These are phyloP conservation scores for Phytophthora pisi DNA, from an alignment of 352 stramenopile species.

Conservation along the genomic window DNA sequence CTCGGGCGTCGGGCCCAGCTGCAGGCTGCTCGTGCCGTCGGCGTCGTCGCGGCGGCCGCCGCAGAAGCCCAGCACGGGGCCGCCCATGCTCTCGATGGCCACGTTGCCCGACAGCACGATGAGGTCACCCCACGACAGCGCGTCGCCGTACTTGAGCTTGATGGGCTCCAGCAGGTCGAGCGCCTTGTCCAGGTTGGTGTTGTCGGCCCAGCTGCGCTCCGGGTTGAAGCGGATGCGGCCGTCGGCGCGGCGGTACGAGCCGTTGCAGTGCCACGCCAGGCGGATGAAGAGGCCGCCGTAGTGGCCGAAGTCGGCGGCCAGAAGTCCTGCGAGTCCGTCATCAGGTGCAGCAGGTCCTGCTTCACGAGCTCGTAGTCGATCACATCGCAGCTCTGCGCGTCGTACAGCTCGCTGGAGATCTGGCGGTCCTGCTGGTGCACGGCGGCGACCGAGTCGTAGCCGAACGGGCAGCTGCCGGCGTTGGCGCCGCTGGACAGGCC, in stretches of 20 bases:
- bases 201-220: constrained; percentile 40
- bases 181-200: constrained; percentile 64
- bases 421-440: constrained; percentile 28
- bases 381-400: constrained; percentile 28
- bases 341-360: constrained; percentile 57
- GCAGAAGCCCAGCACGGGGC: constrained; percentile 85
- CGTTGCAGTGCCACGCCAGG: constrained; percentile 63
- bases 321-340: constrained; percentile 73
- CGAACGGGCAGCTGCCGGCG: constrained; percentile 36
- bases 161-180: constrained; percentile 47
- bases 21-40: constrained; percentile 56
- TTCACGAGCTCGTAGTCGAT: constrained; percentile 54
- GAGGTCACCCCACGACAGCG: constrained; percentile 90
- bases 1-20: constrained; percentile 45
- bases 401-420: constrained; percentile 28
- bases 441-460: constrained; percentile 29
- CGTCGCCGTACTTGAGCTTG: constrained; percentile 57
- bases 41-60: constrained; percentile 83
- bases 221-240: constrained; percentile 44
- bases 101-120: constrained; percentile 91
- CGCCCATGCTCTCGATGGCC: constrained; percentile 92
- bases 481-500: constrained; percentile 15
- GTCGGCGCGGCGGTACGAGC: constrained; percentile 32
- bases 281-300: constrained; percentile 88
- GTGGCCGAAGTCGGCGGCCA: constrained; percentile 86